phyloP scores from a whole-genome alignment of 257 asterid species.

The Solanum gandarillasii region DNA sequence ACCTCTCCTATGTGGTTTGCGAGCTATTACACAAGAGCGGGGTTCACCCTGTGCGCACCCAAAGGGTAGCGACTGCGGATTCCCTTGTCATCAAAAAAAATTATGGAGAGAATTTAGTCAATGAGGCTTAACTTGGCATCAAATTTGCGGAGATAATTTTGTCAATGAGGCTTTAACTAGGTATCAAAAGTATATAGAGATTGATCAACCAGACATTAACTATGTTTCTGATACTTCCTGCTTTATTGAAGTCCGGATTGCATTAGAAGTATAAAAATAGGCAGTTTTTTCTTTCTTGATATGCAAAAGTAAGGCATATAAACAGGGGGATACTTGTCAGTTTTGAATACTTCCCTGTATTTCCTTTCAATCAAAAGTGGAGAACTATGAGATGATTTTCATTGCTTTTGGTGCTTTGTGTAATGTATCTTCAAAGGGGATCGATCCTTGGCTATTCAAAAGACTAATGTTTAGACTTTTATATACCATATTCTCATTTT shows the following conservation, averaged over 20 bases:
- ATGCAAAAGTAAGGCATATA: neutral
- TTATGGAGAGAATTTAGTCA: neutral
- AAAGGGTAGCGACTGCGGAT: neutral
- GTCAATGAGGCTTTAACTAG: neutral
- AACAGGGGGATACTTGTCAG: neutral
- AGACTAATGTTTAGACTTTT: neutral
- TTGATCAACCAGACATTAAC: neutral
- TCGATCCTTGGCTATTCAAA: neutral
- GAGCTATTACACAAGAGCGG: neutral
- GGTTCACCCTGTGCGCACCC: neutral
- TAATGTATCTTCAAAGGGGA: neutral
- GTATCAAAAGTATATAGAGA: neutral
- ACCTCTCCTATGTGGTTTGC: neutral
- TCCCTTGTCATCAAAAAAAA: neutral
- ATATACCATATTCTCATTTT: neutral
- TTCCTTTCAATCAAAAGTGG: neutral
- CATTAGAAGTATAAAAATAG: neutral
- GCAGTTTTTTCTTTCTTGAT: neutral
- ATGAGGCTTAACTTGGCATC: neutral
- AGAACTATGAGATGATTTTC: neutral
- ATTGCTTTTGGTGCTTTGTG: neutral
- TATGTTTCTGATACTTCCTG: neutral
- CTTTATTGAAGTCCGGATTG: neutral
- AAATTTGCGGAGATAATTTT: neutral
- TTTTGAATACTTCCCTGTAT: neutral